phyloP scores from a whole-genome alignment of 176 grass and related monocot genomes.

The Panicum miliaceum region DNA sequence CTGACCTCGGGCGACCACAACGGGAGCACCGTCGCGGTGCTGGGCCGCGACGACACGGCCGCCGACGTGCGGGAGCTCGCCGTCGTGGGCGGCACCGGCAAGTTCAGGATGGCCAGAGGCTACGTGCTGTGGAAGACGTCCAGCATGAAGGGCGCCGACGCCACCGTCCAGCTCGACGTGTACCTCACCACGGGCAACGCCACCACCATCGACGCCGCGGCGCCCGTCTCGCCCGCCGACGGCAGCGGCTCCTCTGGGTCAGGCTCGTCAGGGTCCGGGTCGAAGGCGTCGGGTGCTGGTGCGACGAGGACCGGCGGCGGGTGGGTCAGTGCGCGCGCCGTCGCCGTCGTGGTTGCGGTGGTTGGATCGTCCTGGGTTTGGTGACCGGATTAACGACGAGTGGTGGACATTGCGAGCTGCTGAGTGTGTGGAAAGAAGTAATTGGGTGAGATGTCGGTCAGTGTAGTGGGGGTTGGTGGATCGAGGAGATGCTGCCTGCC shows the following conservation, averaged over 20 bases:
- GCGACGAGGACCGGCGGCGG: not conserved
- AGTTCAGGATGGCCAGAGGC: not conserved
- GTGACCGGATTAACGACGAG: not conserved
- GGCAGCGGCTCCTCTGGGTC: not conserved
- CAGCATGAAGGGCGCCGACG: not conserved
- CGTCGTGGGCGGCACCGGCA: not conserved
- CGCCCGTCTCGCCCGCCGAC: not conserved
- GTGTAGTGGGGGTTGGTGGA: not conserved
- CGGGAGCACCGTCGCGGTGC: not conserved
- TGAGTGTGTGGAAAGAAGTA: not conserved
- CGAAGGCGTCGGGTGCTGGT: not conserved
- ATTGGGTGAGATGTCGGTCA: slow-evolving; percentile 1
- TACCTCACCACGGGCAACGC: not conserved
- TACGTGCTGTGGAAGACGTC: not conserved
- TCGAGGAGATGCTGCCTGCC: not conserved
- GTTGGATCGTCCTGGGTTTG: not conserved
- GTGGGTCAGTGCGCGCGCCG: slow-evolving; percentile 12
- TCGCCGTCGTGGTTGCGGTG: not conserved
- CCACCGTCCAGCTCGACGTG: not conserved
- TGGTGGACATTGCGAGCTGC: not conserved
- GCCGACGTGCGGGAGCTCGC: not conserved
- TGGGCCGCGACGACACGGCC: not conserved
- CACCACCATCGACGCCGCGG: not conserved
- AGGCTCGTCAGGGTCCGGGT: not conserved
- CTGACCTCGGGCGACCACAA: slow-evolving; percentile 5